These are phyloP conservation scores for Tulasnella sp. DNA, from an alignment of 768 basidiomycete genomes.

Conservation along the genomic window DNA sequence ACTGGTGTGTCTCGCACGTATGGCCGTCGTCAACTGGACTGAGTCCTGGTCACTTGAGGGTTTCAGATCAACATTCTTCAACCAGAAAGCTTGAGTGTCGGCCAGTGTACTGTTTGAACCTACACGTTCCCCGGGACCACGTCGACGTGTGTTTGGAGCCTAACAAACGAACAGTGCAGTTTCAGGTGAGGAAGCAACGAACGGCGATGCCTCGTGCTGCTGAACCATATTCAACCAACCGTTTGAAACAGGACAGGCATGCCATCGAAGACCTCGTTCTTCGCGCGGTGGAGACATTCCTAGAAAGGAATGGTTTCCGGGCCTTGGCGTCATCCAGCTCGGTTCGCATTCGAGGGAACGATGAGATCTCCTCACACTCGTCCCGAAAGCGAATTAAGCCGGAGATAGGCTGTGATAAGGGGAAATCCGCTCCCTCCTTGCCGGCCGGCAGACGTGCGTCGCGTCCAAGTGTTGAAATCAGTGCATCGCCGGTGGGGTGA, in stretches of 20 bases:
- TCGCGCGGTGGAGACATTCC: slow-evolving; percentile 46
- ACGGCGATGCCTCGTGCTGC: slow-evolving; percentile 4
- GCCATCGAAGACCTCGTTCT: slow-evolving; percentile 44
- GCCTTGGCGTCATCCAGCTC: not conserved
- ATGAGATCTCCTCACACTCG: slow-evolving; percentile 1
- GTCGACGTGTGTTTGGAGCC: slow-evolving; percentile 76
- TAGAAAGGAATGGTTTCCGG: slow-evolving; percentile 39
- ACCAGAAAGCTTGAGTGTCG: slow-evolving; percentile 68
- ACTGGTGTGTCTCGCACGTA: not conserved
- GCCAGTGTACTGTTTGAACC: slow-evolving; percentile 72
- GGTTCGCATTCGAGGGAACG: not conserved
- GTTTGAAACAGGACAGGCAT: slow-evolving; percentile 41
- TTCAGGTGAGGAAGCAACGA: slow-evolving; percentile 6
- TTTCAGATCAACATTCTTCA: slow-evolving; percentile 36
- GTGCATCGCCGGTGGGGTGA: not conserved
- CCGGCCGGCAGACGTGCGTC: not conserved
- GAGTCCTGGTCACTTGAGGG: not conserved
- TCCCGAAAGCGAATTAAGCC: slow-evolving; percentile 4
- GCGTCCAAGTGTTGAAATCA: not conserved
- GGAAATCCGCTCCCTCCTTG: not conserved
- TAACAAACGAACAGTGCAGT: slow-evolving; percentile 12
- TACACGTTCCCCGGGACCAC: slow-evolving; percentile 49
- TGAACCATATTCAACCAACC: slow-evolving; percentile 14
- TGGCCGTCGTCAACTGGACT: not conserved
- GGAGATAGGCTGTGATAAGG: slow-evolving; percentile 4